Percentiles rank a stretch among this genome's conserved stretches.
phyloP scores from a whole-genome alignment of 306 rosid genomes.

The Quercus suber region DNA sequence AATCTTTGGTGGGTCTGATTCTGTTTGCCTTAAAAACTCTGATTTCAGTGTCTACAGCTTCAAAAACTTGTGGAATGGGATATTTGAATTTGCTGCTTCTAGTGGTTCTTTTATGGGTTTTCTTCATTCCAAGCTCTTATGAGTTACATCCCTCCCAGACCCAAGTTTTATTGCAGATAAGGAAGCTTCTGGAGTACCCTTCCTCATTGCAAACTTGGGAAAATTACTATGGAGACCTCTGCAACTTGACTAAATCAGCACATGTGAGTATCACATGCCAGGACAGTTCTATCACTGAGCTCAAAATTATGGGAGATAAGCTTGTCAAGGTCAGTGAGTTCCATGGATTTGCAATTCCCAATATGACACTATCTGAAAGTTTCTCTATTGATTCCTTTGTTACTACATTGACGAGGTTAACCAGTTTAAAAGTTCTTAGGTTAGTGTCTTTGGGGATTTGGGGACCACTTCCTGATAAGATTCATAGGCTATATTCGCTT shows the following conservation, averaged over 20 bases:
- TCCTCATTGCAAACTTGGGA: constrained; percentile 46
- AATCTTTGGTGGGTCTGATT: constrained; percentile 11
- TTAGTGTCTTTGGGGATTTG: constrained; percentile 81
- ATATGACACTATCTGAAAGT: constrained; percentile 55
- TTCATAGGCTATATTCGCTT: constrained; percentile 67
- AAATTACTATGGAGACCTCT: constrained; percentile 49
- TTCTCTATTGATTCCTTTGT: constrained; percentile 74
- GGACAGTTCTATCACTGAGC: constrained; percentile 57
- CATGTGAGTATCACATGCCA: constrained; percentile 56
- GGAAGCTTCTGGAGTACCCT: constrained; percentile 73
- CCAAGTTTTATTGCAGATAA: constrained; percentile 56
- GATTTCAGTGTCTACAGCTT: constrained; percentile 15
- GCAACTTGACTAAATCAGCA: constrained; percentile 47
- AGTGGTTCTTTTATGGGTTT: constrained; percentile 38
- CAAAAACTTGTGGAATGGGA: constrained; percentile 42
- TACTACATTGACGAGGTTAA: constrained; percentile 67
- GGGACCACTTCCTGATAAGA: constrained; percentile 80
- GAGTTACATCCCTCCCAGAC: constrained; percentile 57
- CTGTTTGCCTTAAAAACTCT: neutral
- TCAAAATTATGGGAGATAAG: constrained; percentile 74
- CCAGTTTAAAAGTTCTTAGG: constrained; percentile 70
- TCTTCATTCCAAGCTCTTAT: constrained; percentile 42
- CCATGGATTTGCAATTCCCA: constrained; percentile 64
- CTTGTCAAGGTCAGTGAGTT: constrained; percentile 36
- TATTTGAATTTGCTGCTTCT: constrained; percentile 29